phyloP scores from a whole-genome alignment of 2,329 filamentous ascomycete genomes.

The Colletotrichum sp. region DNA sequence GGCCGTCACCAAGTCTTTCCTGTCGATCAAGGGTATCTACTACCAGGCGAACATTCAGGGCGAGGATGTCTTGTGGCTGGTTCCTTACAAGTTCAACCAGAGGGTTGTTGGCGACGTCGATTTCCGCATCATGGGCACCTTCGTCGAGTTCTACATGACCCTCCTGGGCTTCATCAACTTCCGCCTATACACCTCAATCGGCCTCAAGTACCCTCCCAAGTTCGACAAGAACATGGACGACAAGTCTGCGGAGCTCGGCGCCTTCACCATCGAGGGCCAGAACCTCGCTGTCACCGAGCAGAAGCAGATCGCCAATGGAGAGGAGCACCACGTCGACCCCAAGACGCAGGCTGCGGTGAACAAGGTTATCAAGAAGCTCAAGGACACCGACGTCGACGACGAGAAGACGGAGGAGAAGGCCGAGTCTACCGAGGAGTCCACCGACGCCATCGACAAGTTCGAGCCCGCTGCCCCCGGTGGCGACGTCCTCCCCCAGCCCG shows the following conservation, averaged over 20 bases:
- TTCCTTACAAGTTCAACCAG: constrained; percentile 98
- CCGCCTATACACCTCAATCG: constrained; percentile 87
- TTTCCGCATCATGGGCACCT: constrained; percentile 99
- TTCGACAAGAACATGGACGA: constrained; percentile 90
- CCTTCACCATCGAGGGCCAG: constrained; percentile 84
- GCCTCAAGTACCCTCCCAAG: constrained; percentile 93
- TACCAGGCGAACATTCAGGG: constrained; percentile 98
- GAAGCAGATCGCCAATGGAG: constrained; percentile 56
- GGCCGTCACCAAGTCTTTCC: constrained; percentile 91
- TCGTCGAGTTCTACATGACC: constrained; percentile 98
- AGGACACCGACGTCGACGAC: constrained; percentile 54
- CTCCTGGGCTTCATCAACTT: constrained; percentile 96
- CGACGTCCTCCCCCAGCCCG: constrained; percentile 84
- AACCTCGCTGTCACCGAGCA: constrained; percentile 63
- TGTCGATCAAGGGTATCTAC: constrained; percentile 99
- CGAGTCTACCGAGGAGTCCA: constrained; percentile 44
- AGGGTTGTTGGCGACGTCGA: constrained; percentile 92
- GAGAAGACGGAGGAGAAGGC: constrained; percentile 43
- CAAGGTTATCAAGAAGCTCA: constrained; percentile 72
- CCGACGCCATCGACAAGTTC: constrained; percentile 85
- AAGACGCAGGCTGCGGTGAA: constrained; percentile 70
- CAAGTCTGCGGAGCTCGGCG: constrained; percentile 85
- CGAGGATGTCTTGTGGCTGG: constrained; percentile 95
- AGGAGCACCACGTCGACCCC: constrained; percentile 61
- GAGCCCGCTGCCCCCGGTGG: constrained; percentile 83